phyloP scores from a whole-genome alignment of 2,329 filamentous ascomycete species.

The Pseudogymnoascus sp. region DNA sequence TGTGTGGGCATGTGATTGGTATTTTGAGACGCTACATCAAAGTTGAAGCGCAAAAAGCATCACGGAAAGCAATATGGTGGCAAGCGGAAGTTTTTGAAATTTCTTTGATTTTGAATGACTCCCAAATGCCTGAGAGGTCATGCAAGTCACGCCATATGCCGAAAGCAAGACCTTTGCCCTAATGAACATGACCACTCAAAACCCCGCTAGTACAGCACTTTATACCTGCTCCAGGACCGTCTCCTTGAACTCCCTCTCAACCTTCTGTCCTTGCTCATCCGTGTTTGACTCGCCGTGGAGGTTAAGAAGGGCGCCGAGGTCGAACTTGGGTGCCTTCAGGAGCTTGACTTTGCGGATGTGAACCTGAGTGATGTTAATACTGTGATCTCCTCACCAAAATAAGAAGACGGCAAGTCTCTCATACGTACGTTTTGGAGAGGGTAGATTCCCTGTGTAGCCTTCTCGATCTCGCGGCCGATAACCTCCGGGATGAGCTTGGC shows the following conservation, averaged over 20 bases:
- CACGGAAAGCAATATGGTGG: not conserved
- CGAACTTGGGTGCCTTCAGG: constrained; percentile 97
- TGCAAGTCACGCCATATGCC: constrained; percentile 28
- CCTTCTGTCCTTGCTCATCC: constrained; percentile 96
- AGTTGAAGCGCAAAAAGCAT: not conserved
- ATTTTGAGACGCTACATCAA: not conserved
- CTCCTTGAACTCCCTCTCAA: constrained; percentile 99
- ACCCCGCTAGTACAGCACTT: constrained; percentile 32
- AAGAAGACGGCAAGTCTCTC: not conserved
- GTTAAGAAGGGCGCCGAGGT: constrained; percentile 89
- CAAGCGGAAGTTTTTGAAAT: constrained; percentile 18
- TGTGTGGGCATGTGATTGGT: constrained; percentile 4
- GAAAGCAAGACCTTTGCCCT: constrained; percentile 24
- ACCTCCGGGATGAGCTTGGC: constrained; percentile 99
- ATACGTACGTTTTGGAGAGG: constrained; percentile 89
- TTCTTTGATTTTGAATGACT: constrained; percentile 26
- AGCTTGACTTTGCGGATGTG: constrained; percentile 99
- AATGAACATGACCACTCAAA: constrained; percentile 27
- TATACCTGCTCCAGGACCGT: constrained; percentile 88
- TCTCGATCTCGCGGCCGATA: constrained; percentile 99
- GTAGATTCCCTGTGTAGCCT: constrained; percentile 98
- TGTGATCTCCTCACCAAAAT: constrained; percentile 1
- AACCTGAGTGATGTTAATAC: constrained; percentile 54
- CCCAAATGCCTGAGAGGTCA: constrained; percentile 26
- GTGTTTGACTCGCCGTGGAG: constrained; percentile 96